Base-by-base conservation (phyloP, 2,329 filamentous ascomycete species). In the Alternaria novae-zelandiae region DNA sequence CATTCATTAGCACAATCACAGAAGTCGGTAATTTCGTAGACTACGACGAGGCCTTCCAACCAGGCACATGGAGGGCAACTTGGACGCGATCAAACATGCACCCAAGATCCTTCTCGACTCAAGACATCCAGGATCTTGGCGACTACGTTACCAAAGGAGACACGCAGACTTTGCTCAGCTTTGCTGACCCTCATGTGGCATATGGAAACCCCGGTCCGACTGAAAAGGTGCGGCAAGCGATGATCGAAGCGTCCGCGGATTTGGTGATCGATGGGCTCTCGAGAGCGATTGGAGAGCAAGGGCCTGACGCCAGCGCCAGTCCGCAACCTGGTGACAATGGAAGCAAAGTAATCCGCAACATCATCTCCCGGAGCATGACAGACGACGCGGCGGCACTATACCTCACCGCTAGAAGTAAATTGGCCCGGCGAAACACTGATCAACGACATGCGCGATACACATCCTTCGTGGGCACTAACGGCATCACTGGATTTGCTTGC, bases 401-500 rank as follows among this genome's bases (percentile, higher is more conserved):
- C 21, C 5, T n/a, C 5, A 41, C 43, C 2, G 54, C 62, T 4
- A 54, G 55, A 9, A 41, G 20, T 10, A 45, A 55, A 12, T 23
- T 62, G 8, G 28, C 56, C 2, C 44, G 59, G 12, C 25, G 59
- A 32, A 50, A 67, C n/a, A 65, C 58, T 0, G 50, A 65, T 5
- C 44, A 61, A 10, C 56, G 47, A 20, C 57, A 62, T 10, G 55
- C 46, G 13, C 55, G 54, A 1, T 67, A 65, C 20, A 62, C 61
- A 5, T 60, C 61, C 11, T 67, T 68, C 23, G 46, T 60, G 0
- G 66, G 66, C 13, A 67, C 64, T 4, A 61, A 68, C n/a, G 50
- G 51, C 12, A 61, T 66, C 8, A 65, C 54, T 23, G 66, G 66
- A 15, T 25, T 68, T 13, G 55, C 55, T 1, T 67, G 64, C 11